Evolutionary conservation across 2,329 filamentous ascomycete species (phyloP), one percentile per base, ranked within the genome.

Genomic region (Nannizzia gypsea): DNA sequence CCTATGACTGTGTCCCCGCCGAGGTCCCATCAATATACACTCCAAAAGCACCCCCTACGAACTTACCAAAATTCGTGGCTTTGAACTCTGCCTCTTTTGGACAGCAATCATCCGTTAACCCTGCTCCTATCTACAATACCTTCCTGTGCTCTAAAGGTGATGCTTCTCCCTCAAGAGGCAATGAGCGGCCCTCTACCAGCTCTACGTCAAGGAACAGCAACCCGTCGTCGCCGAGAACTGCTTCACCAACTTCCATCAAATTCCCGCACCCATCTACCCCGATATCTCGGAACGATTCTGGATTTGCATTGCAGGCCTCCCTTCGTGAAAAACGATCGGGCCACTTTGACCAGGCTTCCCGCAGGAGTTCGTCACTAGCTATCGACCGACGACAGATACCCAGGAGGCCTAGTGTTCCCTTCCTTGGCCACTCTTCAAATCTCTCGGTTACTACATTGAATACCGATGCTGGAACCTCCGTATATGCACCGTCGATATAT

Each of bases 301-400:
- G 90, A 1, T 95, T 93, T 72, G 88, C 89, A 38, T 78, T 96
- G 60, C 86, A 91, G 63, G 84, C 88, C 17, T 95, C 89, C 3
- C 78, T 99, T 60, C 85, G 90, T 34, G 93, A 97, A 74, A 99
- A 97, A 77, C 84, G 92, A 57, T 97, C 93, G 2, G 91, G 89
- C 1, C 90, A 96, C 71, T 96, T 97, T 66, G 88, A 93, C 67
- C 83, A 87, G 60, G 74, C 78, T 64, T 87, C 87, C n/a, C 83
- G 91, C 62, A 84, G 92, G 65, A 96, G 91, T 76, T 95, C 91
- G n/a, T 95, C 91, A 0, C 95, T 96, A 73, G 89, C 87, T 31
- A 79, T 91, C 69, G 89, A 89, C 66, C 85, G 84, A 70, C 81
- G 85, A 65, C 80, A 80, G 11, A 66, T 74, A 60, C 76, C 81